phyloP scores from a whole-genome alignment of 169 alveolate genomes.

The Eimeria necatrix region DNA sequence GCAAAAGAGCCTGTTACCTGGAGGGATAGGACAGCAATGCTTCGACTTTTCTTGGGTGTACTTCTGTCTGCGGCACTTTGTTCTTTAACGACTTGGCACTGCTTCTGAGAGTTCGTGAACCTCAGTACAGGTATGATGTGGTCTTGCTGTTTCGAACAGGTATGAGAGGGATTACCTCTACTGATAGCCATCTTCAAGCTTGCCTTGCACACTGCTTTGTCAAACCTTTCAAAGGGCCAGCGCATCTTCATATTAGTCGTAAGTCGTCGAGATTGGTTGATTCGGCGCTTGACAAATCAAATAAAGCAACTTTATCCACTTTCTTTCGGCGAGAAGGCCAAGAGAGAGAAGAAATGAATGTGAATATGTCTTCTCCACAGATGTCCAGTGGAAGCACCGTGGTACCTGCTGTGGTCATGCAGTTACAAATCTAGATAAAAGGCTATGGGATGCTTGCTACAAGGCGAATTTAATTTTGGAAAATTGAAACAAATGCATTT shows the following conservation, averaged over 20 bases:
- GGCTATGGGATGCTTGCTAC: not conserved
- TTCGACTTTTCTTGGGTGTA: not conserved
- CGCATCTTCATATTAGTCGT: conserved; percentile 29
- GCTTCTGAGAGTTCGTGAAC: not conserved
- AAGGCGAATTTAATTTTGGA: not conserved
- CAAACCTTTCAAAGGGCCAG: conserved; percentile 74
- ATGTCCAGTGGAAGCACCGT: not conserved
- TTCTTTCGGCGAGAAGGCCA: not conserved
- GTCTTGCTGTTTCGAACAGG: not conserved
- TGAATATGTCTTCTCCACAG: not conserved
- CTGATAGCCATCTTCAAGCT: conserved; percentile 76
- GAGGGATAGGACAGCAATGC: not conserved
- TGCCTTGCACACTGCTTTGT: conserved; percentile 74
- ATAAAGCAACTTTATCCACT: not conserved
- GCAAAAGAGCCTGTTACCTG: too few species aligned
- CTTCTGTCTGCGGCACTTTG: not conserved
- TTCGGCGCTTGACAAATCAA: too few species aligned
- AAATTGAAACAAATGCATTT: not conserved
- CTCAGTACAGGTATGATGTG: not conserved
- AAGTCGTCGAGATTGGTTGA: not conserved
- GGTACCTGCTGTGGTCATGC: too few species aligned
- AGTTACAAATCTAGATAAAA: not conserved
- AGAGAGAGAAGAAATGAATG: not conserved
- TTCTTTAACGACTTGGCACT: not conserved
- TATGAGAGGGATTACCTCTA: conserved; percentile 38